Evolutionary conservation across 2,329 filamentous ascomycete species (phyloP), one percentile per base, ranked within the genome.

Genomic region (Ophiocordyceps camponoti-saundersi): DNA sequence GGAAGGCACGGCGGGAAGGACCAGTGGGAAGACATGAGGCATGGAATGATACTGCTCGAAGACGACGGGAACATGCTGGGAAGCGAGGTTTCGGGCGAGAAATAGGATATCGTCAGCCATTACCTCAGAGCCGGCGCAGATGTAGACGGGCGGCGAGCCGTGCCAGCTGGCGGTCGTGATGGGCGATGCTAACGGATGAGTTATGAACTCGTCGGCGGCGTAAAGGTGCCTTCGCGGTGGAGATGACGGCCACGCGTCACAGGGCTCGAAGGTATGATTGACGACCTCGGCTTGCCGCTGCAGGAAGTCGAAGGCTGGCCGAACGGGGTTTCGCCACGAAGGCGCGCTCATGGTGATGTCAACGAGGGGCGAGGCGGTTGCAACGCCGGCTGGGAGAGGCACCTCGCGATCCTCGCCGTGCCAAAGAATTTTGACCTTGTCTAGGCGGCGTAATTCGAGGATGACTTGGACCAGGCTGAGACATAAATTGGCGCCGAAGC

Each of bases 31-130:
- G 53, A 76, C 78, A 62, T 89, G 85, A 47, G 85, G 83, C 85
- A 90, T 90, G 3, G 77, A 81, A 59, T 88, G 80, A 58, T 79
- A 92, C 62, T 86, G 76, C 58, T 85, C 77, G 55, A 79, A 82
- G 3, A 76, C 68, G 0, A 89, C 74, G 0, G 56, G 57, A 0
- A 81, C 80, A 6, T 75, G 77, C 43, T 82, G 74, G 8, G 55
- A 52, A 16, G 67, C 66, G 12, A 84, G 66, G 39, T 71, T 69
- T 40, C 65, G 61, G 0, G 79, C 82, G 2, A 85, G 57, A 46
- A 76, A 75, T 51, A 70, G 71, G 49, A 70, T 71, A 59, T 88
- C 83, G 59, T 86, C 82, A 1, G 73, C 67, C 11, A 90, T 67
- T 53, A 82, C 71, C 62, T 92, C 85, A 66, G 83, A 76, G 0